These are phyloP conservation scores for Aspergillus transmontanensis DNA, from an alignment of 2,329 filamentous ascomycete genomes.

Conservation along the genomic window DNA sequence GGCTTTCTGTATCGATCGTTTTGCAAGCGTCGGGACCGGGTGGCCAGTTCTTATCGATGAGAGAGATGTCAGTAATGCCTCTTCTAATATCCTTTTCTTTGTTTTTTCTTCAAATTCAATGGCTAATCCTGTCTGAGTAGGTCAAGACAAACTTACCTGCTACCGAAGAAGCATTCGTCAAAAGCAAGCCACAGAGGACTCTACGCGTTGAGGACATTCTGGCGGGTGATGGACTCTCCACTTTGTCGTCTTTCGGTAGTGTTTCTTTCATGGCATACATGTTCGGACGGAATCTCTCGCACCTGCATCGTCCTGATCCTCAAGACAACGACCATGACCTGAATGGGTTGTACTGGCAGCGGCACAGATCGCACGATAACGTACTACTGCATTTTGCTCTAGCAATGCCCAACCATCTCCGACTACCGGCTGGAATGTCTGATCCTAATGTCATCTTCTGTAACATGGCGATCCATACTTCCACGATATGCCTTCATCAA, in stretches of 20 bases:
- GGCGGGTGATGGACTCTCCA: slow-evolving; percentile 69
- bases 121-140: slow-evolving; percentile 37
- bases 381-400: slow-evolving; percentile 86
- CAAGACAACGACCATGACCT: slow-evolving; percentile 84
- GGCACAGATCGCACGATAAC: slow-evolving; percentile 86
- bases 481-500: slow-evolving; percentile 95
- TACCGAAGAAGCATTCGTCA: slow-evolving; percentile 81
- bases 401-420: slow-evolving; percentile 76
- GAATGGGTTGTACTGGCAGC: slow-evolving; percentile 93
- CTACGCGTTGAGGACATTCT: slow-evolving; percentile 60
- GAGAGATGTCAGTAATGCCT: slow-evolving; percentile 62
- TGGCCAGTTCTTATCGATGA: slow-evolving; percentile 97
- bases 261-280: slow-evolving; percentile 84
- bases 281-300: slow-evolving; percentile 86
- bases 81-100: background rate
- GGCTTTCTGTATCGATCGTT: slow-evolving; percentile 86
- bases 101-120: background rate
- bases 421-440: slow-evolving; percentile 72
- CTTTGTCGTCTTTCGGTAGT: slow-evolving; percentile 75
- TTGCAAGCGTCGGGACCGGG: slow-evolving; percentile 92
- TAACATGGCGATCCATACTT: slow-evolving; percentile 97
- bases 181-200: slow-evolving; percentile 73
- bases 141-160: slow-evolving; percentile 83
- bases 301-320: slow-evolving; percentile 82
- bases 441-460: slow-evolving; percentile 88